phyloP scores from a whole-genome alignment of 164 flowering plant species.

The Platanus orientalis region DNA sequence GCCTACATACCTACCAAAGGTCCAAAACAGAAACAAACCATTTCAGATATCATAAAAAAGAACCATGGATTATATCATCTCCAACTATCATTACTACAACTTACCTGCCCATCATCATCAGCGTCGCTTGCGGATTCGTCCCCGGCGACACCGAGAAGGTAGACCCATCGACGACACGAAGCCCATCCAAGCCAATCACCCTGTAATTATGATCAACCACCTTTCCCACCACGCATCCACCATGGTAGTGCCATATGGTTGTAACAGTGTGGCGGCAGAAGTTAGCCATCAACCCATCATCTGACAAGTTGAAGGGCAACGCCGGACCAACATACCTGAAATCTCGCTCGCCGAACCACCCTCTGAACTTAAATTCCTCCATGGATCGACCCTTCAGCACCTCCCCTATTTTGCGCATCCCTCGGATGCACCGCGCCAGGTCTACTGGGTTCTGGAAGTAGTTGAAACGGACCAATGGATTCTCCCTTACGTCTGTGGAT shows the following conservation, averaged over 20 bases:
- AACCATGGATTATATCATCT: conserved; percentile 15
- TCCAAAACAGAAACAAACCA: conserved; percentile 11
- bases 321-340: conserved; percentile 64
- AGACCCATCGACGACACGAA: conserved; percentile 82
- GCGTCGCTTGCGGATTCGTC: conserved; percentile 89
- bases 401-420: conserved; percentile 55
- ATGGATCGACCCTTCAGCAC: conserved; percentile 47
- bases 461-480: conserved; percentile 76
- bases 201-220: conserved; percentile 56
- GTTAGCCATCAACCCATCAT: conserved; percentile 43
- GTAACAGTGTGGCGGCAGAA: conserved; percentile 70
- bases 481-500: conserved; percentile 58
- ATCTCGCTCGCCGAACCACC: conserved; percentile 37
- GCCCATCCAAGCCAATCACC: conserved; percentile 53
- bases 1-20: conserved; percentile 8
- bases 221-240: conserved; percentile 76
- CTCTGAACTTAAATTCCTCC: conserved; percentile 53
- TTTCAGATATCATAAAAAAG: conserved; percentile 19
- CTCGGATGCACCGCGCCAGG: conserved; percentile 53
- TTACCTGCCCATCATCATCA: conserved; percentile 90
- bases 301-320: conserved; percentile 39
- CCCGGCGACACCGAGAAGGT: conserved; percentile 71
- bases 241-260: conserved; percentile 95
- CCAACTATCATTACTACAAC: neutral
- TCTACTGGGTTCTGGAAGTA: conserved; percentile 62